Evolutionary conservation across 73 alveolate species (phyloP).

Genomic region (Blepharisma stoltei): DNA sequence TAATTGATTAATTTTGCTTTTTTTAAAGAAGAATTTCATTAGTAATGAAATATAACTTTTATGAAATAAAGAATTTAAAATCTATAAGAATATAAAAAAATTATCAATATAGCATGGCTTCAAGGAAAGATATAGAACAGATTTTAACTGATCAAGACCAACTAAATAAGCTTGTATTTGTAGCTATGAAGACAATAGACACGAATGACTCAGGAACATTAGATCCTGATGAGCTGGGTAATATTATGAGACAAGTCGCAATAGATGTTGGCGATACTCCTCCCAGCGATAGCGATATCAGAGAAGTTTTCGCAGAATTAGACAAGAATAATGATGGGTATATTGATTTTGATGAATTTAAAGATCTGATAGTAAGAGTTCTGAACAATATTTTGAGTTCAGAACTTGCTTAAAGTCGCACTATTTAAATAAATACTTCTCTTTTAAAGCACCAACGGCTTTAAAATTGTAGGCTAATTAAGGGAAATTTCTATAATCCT

Average conservation of each 20-base stretch:
- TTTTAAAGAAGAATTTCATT: too few species aligned
- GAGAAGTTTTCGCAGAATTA: constrained; percentile 45
- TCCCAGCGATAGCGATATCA: constrained; percentile 42
- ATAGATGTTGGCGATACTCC: constrained; percentile 48
- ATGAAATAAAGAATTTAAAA: too few species aligned
- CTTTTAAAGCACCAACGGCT: too few species aligned
- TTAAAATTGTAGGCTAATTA: too few species aligned
- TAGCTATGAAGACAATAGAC: constrained; percentile 48
- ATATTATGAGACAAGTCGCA: constrained; percentile 52
- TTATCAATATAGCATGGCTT: too few species aligned
- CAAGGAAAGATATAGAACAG: constrained; percentile 30
- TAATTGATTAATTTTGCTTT: too few species aligned
- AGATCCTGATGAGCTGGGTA: constrained; percentile 40
- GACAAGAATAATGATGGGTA: constrained; percentile 52
- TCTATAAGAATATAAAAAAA: too few species aligned
- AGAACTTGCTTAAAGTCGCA: too few species aligned
- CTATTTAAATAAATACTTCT: too few species aligned
- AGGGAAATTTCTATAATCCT: too few species aligned
- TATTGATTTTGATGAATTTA: constrained; percentile 51
- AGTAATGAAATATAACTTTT: too few species aligned
- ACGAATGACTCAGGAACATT: constrained; percentile 46
- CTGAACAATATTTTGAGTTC: constrained; percentile 4
- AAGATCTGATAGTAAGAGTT: constrained; percentile 47
- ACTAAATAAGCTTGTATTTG: constrained; percentile 42
- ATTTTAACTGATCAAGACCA: constrained; percentile 35